Evolutionary conservation across 768 basidiomycete species (phyloP), one percentile per base, ranked within the genome.

Genomic region (Trametes elegans): DNA sequence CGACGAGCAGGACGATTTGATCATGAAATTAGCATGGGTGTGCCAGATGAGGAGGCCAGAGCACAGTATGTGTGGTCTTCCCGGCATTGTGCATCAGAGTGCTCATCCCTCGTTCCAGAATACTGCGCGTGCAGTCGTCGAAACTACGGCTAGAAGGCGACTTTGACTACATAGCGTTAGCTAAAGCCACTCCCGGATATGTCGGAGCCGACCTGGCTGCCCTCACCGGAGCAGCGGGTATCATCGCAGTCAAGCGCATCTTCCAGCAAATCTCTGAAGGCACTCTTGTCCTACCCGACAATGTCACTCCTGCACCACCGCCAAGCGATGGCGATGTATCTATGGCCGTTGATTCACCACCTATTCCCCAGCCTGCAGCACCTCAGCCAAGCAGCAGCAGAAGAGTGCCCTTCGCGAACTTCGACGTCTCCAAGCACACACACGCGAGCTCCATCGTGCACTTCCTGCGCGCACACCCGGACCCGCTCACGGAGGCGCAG

Each of bases 1-100:
- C 83, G 96, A 28, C 79, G 95, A 51, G 96, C 95, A 5, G 97
- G 97, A 5, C 75, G 97, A 29, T 99, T 99, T 57, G 97, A 98
- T 66, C 92, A 95, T 62, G 97, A 99, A 72, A 98, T 99, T 45
- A 88, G 90, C 46, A 94, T 98, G 90, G 90, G 90, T 11, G 96
- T 99, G 3, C 97, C 97, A 2, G 93, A 95, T 62, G 89, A 97
- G 57, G 85, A 85, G 50, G 94, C 88, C 0, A 78, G 97, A 53
- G 87, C 88, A 58, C 88, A 94, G 96, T 98, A 53, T 62, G 87
- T 74, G 9, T 6, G 23, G 45, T 41, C 2, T 41, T 49, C 2
- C 24, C 18, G 39, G 24, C 16, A 2, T 16, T 23, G 57, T 23
- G 39, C n/a, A 38, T 41, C 31, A 19, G 26, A 26, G 41, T 29